These are phyloP conservation scores for Populus nigra DNA, from an alignment of 345 rosid species.

Conservation along the genomic window DNA sequence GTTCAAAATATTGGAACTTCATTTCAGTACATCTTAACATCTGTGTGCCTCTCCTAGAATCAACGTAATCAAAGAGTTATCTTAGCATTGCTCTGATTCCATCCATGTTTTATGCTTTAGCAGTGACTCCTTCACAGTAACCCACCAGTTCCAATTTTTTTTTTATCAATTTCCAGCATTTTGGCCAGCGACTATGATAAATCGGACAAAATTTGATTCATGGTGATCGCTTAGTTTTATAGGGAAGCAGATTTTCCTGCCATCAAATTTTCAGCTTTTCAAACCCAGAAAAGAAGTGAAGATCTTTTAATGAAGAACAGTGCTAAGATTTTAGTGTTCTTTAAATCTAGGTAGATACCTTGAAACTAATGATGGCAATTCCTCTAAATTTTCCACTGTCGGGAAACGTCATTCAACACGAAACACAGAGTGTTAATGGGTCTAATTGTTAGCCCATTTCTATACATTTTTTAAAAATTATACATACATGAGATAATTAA, in stretches of 20 bases:
- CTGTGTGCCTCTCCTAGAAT: background rate
- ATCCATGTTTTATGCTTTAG: background rate
- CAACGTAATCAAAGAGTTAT: background rate
- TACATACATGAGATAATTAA: no score
- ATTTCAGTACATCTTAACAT: background rate
- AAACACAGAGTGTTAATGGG: background rate
- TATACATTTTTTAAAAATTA: no score
- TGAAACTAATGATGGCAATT: slow-evolving; percentile 69
- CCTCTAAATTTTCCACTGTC: slow-evolving; percentile 89
- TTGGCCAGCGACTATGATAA: background rate
- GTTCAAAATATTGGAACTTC: background rate
- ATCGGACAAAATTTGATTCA: background rate
- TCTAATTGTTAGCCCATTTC: no score
- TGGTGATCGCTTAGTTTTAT: background rate
- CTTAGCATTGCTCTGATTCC: background rate
- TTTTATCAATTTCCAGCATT: background rate
- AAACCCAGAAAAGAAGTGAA: background rate
- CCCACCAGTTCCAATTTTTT: background rate
- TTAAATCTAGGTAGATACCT: slow-evolving; percentile 36
- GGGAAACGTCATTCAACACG: slow-evolving; percentile 65
- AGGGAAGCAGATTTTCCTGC: background rate
- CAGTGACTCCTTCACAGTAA: background rate
- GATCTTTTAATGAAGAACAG: background rate
- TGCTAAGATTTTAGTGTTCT: background rate
- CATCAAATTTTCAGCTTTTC: background rate